A percentile compares a stretch with the other conserved stretches of the same genome.
These are phyloP conservation scores for Arthrobotrys sinensis DNA, from an alignment of 2,329 filamentous ascomycete genomes.

Conservation along the genomic window DNA sequence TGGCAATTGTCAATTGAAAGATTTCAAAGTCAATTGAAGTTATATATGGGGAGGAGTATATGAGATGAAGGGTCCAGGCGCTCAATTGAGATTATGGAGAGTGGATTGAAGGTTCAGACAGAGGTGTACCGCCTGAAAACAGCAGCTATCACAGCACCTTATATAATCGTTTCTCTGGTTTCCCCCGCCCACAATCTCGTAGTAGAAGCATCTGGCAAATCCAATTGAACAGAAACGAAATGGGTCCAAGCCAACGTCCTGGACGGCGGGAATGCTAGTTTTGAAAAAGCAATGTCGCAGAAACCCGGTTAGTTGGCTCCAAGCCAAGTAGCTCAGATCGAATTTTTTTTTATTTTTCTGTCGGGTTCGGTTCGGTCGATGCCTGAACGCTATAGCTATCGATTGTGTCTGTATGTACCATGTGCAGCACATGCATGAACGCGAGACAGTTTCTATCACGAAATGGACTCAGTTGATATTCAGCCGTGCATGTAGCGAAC, in stretches of 20 bases:
- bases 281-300: conserved; percentile 22
- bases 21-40: conserved; percentile 15
- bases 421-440: conserved; percentile 15
- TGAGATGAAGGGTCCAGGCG: conserved; percentile 11
- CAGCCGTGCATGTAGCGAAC: conserved; percentile 1
- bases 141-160: conserved; percentile 30
- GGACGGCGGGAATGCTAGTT: conserved; percentile 19
- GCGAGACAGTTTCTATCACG: conserved; percentile 28
- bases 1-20: conserved; percentile 38
- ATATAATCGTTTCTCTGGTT: conserved; percentile 26
- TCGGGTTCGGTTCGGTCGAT: conserved; percentile 13
- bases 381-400: conserved; percentile 7
- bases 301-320: conserved; percentile 26
- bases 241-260: conserved; percentile 24
- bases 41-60: neutral
- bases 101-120: conserved; percentile 16
- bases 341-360: conserved; percentile 10
- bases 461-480: conserved; percentile 28
- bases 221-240: conserved; percentile 9
- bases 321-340: neutral
- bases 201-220: neutral
- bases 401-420: neutral
- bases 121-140: conserved; percentile 8
- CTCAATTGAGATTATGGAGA: conserved; percentile 22
- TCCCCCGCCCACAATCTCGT: neutral